Evolutionary conservation across 176 grass and related monocot genomes (phyloP).

Genomic region (Bonia amplexicaulis): DNA sequence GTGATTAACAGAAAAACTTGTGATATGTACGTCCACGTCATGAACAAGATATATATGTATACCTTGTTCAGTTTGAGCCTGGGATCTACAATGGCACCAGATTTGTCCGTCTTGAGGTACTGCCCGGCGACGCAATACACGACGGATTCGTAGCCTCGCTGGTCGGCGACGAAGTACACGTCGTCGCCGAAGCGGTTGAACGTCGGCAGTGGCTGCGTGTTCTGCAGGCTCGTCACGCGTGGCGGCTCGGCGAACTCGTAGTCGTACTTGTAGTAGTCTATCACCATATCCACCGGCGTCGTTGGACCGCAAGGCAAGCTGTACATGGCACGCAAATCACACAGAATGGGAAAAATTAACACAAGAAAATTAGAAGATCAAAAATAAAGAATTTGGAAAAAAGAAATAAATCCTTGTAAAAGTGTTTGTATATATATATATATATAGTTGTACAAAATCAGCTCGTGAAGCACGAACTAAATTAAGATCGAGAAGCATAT

Average conservation of each 20-base stretch:
- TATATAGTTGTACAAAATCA: no score
- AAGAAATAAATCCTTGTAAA: neutral
- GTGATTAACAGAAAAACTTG: no score
- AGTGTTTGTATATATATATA: neutral
- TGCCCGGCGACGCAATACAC: conserved; percentile 42
- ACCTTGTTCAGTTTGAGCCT: conserved; percentile 42
- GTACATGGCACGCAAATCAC: neutral
- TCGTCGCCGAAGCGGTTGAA: conserved; percentile 46
- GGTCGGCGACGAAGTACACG: conserved; percentile 53
- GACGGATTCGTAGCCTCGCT: conserved; percentile 45
- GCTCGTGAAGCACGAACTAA: no score
- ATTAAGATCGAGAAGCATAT: no score
- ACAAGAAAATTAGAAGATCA: neutral
- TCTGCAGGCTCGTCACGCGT: conserved; percentile 59
- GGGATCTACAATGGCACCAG: conserved; percentile 34
- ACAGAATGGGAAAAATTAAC: neutral
- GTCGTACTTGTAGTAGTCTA: conserved; percentile 59
- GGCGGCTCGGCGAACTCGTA: conserved; percentile 65
- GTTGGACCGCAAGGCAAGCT: conserved; percentile 11
- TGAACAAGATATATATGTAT: neutral
- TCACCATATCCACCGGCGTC: conserved; percentile 51
- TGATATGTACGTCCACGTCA: no score
- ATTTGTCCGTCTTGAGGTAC: conserved; percentile 37
- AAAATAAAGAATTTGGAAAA: neutral
- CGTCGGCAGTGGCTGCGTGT: conserved; percentile 39